These are phyloP conservation scores for Gonium pectorale DNA, from an alignment of 139 green algal species.

Conservation along the genomic window DNA sequence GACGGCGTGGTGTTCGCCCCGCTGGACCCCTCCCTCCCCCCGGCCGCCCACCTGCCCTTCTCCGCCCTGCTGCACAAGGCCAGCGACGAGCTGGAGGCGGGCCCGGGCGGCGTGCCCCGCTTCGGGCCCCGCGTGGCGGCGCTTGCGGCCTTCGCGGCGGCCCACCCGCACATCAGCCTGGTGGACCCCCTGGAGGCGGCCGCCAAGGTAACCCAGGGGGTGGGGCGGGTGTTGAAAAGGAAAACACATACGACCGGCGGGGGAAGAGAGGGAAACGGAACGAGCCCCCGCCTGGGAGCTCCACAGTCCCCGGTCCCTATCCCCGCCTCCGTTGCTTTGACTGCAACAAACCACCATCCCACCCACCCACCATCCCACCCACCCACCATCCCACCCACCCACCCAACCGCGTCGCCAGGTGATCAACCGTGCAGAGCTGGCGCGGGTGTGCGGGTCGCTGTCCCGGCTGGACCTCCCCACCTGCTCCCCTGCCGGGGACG, in stretches of 20 bases:
- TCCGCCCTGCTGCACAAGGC: conserved; percentile 84
- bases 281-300: too few species aligned
- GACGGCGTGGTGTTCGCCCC: conserved; percentile 49
- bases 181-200: conserved; percentile 61
- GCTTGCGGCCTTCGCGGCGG: conserved; percentile 33
- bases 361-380: too few species aligned
- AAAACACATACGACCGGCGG: too few species aligned
- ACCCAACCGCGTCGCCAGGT: conserved; percentile 37
- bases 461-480: conserved; percentile 34
- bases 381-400: not conserved
- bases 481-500: too few species aligned
- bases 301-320: too few species aligned
- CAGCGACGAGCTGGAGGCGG: conserved; percentile 66
- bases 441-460: conserved; percentile 4
- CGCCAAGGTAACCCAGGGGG: conserved; percentile 41
- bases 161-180: conserved; percentile 25
- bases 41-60: conserved; percentile 55
- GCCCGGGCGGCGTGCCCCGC: not conserved
- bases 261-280: too few species aligned
- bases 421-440: conserved; percentile 49
- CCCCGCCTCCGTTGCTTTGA: too few species aligned
- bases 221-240: too few species aligned
- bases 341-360: too few species aligned
- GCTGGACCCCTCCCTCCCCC: conserved; percentile 52
- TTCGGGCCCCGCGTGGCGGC: conserved; percentile 24